These are phyloP conservation scores for Globisporangium cederbergense DNA, from an alignment of 352 stramenopile genomes.

Conservation along the genomic window DNA sequence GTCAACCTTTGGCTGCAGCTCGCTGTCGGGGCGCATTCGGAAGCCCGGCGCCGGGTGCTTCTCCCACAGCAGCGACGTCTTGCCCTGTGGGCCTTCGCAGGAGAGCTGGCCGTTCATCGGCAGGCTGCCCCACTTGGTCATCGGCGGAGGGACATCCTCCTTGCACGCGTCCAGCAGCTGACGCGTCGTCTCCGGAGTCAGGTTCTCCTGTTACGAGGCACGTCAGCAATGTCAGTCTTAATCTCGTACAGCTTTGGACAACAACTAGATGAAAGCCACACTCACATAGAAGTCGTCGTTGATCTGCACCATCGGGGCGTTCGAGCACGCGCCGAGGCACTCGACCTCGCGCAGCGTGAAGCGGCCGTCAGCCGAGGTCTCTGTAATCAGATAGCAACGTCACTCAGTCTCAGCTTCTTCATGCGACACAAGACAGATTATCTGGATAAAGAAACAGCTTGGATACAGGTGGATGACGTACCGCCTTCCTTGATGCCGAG, in stretches of 20 bases:
- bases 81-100: conserved; percentile 96
- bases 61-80: conserved; percentile 91
- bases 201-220: conserved; percentile 89
- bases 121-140: conserved; percentile 98
- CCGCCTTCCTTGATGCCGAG: conserved; percentile 97
- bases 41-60: conserved; percentile 82
- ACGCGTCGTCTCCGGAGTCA: conserved; percentile 97
- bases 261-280: conserved; percentile 3
- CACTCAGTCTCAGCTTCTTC: not conserved
- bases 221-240: not conserved
- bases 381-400: conserved; percentile 22
- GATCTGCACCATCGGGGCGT: conserved; percentile 99
- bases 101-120: conserved; percentile 99
- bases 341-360: conserved; percentile 98
- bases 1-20: conserved; percentile 93
- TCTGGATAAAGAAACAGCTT: not conserved
- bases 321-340: conserved; percentile 98
- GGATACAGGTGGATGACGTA: conserved; percentile 11
- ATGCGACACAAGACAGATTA: not conserved
- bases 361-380: conserved; percentile 71
- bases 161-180: conserved; percentile 97
- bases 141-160: conserved; percentile 86
- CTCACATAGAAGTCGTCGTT: conserved; percentile 96
- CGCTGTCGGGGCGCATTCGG: conserved; percentile 89
- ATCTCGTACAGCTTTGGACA: not conserved